Conservation (phyloP, 495 filamentous ascomycete species). For the Xylaria sp. region DNA sequence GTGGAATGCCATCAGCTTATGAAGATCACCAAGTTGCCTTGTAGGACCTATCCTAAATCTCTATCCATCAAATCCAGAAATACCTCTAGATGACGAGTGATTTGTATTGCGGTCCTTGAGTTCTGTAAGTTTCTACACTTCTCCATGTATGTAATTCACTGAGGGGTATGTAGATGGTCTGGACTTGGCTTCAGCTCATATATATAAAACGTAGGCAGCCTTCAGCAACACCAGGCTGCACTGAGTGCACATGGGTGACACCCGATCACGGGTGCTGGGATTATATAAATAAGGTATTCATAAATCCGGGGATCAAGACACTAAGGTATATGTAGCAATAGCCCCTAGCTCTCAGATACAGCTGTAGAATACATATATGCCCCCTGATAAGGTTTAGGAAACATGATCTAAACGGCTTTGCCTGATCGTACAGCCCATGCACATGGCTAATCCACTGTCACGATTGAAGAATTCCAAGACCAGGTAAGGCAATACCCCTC, state of each 20-base stretch:
- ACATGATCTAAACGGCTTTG: background rate
- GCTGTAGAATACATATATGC: background rate
- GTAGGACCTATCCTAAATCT: background rate
- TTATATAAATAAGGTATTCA: no score
- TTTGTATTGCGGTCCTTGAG: background rate
- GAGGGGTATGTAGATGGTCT: constrained; percentile 7
- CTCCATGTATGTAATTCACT: background rate
- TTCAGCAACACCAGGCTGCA: background rate
- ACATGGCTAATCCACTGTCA: background rate
- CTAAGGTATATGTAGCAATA: no score
- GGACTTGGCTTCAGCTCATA: constrained; percentile 4
- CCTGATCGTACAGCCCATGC: background rate
- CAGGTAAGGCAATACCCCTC: background rate
- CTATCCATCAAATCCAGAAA: background rate
- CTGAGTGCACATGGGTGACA: constrained; percentile 1
- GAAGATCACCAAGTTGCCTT: background rate
- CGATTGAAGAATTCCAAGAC: background rate
- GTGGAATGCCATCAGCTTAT: background rate
- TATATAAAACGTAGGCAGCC: background rate
- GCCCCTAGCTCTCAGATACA: no score
- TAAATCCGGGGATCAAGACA: background rate
- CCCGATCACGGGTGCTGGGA: no score
- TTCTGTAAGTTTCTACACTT: constrained; percentile 2
- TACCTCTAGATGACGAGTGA: background rate
- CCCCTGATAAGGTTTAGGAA: no score